phyloP scores from a whole-genome alignment of 2,329 filamentous ascomycete species.

The Cladophialophora chaetospira region DNA sequence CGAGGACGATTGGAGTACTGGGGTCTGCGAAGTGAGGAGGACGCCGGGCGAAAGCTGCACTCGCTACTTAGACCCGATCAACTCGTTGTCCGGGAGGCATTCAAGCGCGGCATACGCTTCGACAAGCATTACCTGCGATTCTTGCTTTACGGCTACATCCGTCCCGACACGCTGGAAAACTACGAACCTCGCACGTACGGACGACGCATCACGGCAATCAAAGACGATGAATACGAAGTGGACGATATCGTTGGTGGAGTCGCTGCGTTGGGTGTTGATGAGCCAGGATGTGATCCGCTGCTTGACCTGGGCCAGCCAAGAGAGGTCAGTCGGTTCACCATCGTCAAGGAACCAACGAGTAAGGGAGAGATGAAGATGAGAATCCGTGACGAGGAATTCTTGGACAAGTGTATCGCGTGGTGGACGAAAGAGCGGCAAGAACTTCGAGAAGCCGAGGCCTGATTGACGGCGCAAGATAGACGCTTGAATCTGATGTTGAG shows the following conservation, averaged over 20 bases:
- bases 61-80: slow-evolving; percentile 35
- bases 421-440: slow-evolving; percentile 18
- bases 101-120: slow-evolving; percentile 30
- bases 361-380: slow-evolving; percentile 14
- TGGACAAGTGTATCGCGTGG: slow-evolving; percentile 21
- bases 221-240: slow-evolving; percentile 30
- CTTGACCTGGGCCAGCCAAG: slow-evolving; percentile 27
- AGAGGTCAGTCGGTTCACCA: slow-evolving; percentile 22
- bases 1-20: slow-evolving; percentile 58
- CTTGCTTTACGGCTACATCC: slow-evolving; percentile 60
- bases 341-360: slow-evolving; percentile 19
- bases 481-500: background rate
- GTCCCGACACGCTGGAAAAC: slow-evolving; percentile 55
- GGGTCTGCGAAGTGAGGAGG: slow-evolving; percentile 41
- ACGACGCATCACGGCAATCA: slow-evolving; percentile 20
- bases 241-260: slow-evolving; percentile 31
- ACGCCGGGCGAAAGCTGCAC: slow-evolving; percentile 15
- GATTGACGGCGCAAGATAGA: background rate
- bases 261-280: slow-evolving; percentile 23
- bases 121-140: slow-evolving; percentile 28
- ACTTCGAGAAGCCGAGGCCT: background rate
- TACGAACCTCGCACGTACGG: slow-evolving; percentile 50
- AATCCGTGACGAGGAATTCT: slow-evolving; percentile 9
- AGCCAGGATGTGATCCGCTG: slow-evolving; percentile 29
- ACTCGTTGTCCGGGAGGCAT: slow-evolving; percentile 33